Percentiles rank a stretch among this genome's conserved stretches.
phyloP scores from a whole-genome alignment of 2,329 filamentous ascomycete genomes.

The Monosporascus sp. region DNA sequence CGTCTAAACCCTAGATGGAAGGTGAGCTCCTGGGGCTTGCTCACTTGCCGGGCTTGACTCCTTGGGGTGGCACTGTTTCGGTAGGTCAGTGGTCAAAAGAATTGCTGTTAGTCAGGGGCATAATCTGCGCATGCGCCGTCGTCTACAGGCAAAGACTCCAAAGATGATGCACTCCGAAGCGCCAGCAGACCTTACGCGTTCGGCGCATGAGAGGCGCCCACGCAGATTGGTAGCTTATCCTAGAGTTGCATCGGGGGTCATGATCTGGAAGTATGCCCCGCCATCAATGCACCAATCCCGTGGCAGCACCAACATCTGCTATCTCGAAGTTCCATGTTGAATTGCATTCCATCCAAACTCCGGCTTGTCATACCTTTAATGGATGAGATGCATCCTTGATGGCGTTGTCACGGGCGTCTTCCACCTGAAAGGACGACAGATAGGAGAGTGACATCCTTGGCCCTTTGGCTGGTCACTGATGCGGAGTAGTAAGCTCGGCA shows the following conservation, averaged over 20 bases:
- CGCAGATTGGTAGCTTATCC: neutral
- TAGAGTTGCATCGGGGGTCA: neutral
- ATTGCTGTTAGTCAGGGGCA: neutral
- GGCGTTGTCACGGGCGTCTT: neutral
- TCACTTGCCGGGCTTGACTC: neutral
- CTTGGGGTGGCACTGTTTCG: neutral
- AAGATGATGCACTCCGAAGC: neutral
- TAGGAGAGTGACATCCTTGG: neutral
- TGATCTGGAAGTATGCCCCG: neutral
- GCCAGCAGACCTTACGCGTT: neutral
- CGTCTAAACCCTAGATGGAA: neutral
- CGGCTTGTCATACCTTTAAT: neutral
- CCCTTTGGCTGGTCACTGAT: neutral
- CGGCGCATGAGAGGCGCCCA: neutral
- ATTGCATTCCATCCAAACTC: no score
- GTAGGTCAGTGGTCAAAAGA: neutral
- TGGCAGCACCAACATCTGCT: neutral
- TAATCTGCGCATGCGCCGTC: neutral
- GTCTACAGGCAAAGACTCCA: neutral
- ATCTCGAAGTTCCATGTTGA: neutral
- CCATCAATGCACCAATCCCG: neutral
- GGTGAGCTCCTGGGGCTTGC: neutral
- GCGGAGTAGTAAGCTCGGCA: neutral
- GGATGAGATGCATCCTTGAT: neutral
- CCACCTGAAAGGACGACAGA: neutral